Base-by-base conservation (phyloP, 2,329 filamentous ascomycete species). In the Pestalotiopsis fici region DNA sequence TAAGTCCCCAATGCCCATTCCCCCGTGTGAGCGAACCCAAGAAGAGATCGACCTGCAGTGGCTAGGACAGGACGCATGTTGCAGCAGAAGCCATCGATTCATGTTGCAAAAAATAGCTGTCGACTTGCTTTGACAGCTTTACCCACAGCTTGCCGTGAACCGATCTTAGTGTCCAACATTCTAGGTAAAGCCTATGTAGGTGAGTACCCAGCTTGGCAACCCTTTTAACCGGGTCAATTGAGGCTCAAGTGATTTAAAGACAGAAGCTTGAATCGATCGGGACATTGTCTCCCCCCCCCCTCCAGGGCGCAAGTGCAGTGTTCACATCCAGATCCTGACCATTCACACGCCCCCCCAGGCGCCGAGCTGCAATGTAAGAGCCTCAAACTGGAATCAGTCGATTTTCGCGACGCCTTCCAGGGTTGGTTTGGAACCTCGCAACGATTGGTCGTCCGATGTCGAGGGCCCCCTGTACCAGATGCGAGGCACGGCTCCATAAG, bases 331-430 rank as follows among this genome's bases (percentile, higher is more conserved):
- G 57, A 21, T 60, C 57, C 31, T 11, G 31, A 35, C 11, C 31
- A 6, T 35, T n/a, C n/a, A n/a, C n/a, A n/a, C n/a, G 31, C 31
- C n/a, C 31, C 57, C 43, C 43, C 57, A 31, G 28, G 57, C 27
- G n/a, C 47, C 50, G 25, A 35, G n/a, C n/a, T 11, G 21, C 27
- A 50, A 28, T 50, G 63, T 65, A 57, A 65, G 63, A 65, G 63
- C 63, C 63, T 65, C 63, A 65, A 65, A 57, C 50, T 28, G 31
- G 23, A 57, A 65, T 65, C 63, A 65, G 54, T 65, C 63, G 63
- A 65, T 65, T 65, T 27, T 57, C 63, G 50, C 28, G 39, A 37
- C 54, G 25, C 9, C 57, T 31, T 21, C 50, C 50, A 65, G 54
- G 63, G 63, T 54, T 27, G 54, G 50, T 50, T 28, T 31, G 21